These are phyloP conservation scores for Pleurostoma richardsiae DNA, from an alignment of 2,329 filamentous ascomycete genomes.

Conservation along the genomic window DNA sequence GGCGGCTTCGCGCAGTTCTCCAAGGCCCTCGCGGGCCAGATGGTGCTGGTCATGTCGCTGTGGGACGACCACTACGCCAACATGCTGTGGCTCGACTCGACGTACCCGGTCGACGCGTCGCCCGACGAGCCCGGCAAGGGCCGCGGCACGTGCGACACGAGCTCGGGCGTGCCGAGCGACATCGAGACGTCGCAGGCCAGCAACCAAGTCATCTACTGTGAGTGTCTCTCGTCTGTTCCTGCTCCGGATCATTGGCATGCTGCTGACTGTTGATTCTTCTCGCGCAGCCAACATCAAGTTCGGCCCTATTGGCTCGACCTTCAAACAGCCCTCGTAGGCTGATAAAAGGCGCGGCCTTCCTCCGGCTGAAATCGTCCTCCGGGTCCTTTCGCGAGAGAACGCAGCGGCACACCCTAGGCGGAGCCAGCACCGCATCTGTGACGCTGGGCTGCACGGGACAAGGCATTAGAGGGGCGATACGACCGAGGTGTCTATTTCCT, in stretches of 20 bases:
- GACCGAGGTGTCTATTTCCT: no score
- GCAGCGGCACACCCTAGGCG: no score
- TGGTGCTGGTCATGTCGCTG: constrained; percentile 58
- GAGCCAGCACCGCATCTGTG: no score
- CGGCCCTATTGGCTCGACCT: constrained; percentile 13
- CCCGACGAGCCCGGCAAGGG: constrained; percentile 30
- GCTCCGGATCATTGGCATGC: no score
- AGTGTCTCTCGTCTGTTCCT: neutral
- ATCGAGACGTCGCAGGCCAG: constrained; percentile 27
- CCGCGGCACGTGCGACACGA: constrained; percentile 35
- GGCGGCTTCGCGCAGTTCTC: constrained; percentile 52
- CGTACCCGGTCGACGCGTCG: constrained; percentile 38
- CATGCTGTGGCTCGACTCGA: constrained; percentile 61
- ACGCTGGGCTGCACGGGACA: no score
- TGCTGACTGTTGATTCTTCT: no score
- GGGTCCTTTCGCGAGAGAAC: no score
- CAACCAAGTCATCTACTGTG: constrained; percentile 31
- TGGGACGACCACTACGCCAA: constrained; percentile 58
- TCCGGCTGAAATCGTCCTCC: no score
- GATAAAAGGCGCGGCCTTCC: neutral
- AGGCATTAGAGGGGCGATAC: no score
- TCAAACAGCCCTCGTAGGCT: neutral
- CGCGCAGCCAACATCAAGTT: constrained; percentile 13
- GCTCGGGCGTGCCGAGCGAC: constrained; percentile 30
- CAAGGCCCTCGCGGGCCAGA: constrained; percentile 43